Evolutionary conservation across 2,329 filamentous ascomycete genomes (phyloP).

Genomic region (Diaporthe ampelina): DNA sequence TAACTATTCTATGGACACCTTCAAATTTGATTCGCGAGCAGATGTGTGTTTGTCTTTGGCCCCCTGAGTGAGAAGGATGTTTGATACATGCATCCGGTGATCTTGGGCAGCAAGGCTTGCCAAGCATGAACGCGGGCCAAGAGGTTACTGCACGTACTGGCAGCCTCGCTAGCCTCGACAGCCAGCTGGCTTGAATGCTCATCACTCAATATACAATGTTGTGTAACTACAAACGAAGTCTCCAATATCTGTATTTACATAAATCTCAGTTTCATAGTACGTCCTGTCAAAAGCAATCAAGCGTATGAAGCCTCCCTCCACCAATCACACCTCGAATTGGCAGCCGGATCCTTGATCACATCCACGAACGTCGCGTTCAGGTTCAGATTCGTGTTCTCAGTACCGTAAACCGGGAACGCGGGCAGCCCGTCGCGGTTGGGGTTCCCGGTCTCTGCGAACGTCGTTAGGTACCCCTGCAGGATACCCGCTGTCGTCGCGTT

Average conservation of each 20-base stretch:
- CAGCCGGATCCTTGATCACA: slow-evolving; percentile 27
- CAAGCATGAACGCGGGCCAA: too few relatives aligned
- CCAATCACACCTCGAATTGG: slow-evolving; percentile 37
- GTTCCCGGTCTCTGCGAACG: slow-evolving; percentile 15
- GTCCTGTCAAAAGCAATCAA: background rate
- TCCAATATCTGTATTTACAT: background rate
- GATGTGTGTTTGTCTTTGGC: too few relatives aligned
- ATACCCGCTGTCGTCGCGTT: slow-evolving; percentile 26
- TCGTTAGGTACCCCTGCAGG: slow-evolving; percentile 35
- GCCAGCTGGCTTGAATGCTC: too few relatives aligned
- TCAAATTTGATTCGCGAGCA: too few relatives aligned
- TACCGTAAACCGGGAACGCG: slow-evolving; percentile 24
- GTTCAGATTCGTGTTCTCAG: slow-evolving; percentile 1
- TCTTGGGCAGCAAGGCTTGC: too few relatives aligned
- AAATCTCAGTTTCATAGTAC: background rate
- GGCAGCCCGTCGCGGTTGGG: slow-evolving; percentile 24
- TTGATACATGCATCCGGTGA: too few relatives aligned
- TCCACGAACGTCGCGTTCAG: slow-evolving; percentile 27
- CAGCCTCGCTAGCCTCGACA: too few relatives aligned
- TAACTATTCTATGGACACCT: too few relatives aligned
- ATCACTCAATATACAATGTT: background rate
- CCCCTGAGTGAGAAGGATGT: too few relatives aligned
- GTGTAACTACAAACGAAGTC: background rate
- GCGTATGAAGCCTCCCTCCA: slow-evolving; percentile 34
- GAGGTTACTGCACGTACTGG: too few relatives aligned